Conservation (phyloP, 768 basidiomycete species). For the Xerocomus potaroensis region DNA sequence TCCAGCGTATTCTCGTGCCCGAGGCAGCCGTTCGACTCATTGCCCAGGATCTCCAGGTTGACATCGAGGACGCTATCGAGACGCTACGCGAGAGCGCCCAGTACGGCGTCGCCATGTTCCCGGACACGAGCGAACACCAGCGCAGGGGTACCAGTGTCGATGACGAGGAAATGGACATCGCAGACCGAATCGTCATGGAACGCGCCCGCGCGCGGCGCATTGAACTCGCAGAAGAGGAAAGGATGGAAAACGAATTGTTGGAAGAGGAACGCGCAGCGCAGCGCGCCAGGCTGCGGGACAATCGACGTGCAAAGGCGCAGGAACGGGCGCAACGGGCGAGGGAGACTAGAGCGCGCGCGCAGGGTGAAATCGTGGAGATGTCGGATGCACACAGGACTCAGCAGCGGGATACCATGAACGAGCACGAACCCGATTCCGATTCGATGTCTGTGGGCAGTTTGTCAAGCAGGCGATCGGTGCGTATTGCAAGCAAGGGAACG, state of each 20-base stretch:
- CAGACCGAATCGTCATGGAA: conserved; percentile 42
- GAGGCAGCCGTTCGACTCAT: conserved; percentile 84
- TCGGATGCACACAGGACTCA: conserved; percentile 3
- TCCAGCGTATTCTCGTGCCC: conserved; percentile 84
- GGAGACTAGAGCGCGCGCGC: conserved; percentile 1
- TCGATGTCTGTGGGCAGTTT: conserved; percentile 28
- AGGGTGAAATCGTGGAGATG: too few relatives aligned
- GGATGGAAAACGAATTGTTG: conserved; percentile 27
- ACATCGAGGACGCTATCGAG: conserved; percentile 45
- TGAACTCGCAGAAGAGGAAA: conserved; percentile 41
- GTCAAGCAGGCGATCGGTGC: conserved; percentile 8
- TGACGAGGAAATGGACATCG: conserved; percentile 29
- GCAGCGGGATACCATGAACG: conserved; percentile 1
- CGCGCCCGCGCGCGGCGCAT: conserved; percentile 39
- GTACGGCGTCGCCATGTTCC: conserved; percentile 86
- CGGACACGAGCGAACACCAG: conserved; percentile 36
- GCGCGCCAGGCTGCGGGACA: conserved; percentile 16
- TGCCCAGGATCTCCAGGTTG: conserved; percentile 60
- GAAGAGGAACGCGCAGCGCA: conserved; percentile 22
- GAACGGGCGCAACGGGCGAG: conserved; percentile 18
- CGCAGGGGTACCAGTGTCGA: conserved; percentile 35
- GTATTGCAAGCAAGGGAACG: conserved; percentile 1
- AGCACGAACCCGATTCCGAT: conserved; percentile 19
- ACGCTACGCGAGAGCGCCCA: conserved; percentile 72
- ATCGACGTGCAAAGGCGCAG: conserved; percentile 18